Conservation (phyloP, 1,284 basidiomycete genomes). For the Cutaneotrichosporon dermatis region DNA sequence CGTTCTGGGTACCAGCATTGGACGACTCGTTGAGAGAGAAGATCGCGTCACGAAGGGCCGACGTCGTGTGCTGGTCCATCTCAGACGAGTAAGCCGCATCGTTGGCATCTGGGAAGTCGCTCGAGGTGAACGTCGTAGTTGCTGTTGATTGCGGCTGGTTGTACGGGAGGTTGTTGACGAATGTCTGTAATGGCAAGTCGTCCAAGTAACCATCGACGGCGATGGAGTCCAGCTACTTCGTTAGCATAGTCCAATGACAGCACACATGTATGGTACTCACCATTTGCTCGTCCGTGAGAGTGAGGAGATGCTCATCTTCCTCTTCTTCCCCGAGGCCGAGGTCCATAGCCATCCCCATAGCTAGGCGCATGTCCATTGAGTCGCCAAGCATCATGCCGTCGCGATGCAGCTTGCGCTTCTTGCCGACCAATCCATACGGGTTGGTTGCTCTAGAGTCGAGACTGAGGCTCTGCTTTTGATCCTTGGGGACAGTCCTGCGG, state of each 20-base stretch:
- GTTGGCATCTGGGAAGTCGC: slow-evolving; percentile 30
- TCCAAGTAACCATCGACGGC: slow-evolving; percentile 48
- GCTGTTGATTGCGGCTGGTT: slow-evolving; percentile 20
- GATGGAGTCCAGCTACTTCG: slow-evolving; percentile 40
- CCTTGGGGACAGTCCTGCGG: slow-evolving; percentile 44
- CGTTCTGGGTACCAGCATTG: slow-evolving; percentile 19
- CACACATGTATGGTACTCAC: slow-evolving; percentile 21
- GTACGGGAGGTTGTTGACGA: slow-evolving; percentile 44
- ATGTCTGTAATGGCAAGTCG: slow-evolving; percentile 43
- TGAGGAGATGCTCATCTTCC: slow-evolving; percentile 42
- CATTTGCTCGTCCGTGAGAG: slow-evolving; percentile 45
- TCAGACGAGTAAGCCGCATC: slow-evolving; percentile 36
- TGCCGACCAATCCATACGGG: slow-evolving; percentile 13
- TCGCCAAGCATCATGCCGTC: slow-evolving; percentile 28
- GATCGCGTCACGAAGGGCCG: slow-evolving; percentile 46
- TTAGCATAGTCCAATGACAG: neutral
- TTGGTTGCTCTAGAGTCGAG: slow-evolving; percentile 14
- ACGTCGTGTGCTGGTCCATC: slow-evolving; percentile 48
- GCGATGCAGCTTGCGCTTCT: slow-evolving; percentile 42
- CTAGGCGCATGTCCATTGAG: slow-evolving; percentile 43
- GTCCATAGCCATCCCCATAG: slow-evolving; percentile 47
- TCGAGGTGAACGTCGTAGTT: slow-evolving; percentile 22
- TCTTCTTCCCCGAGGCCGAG: slow-evolving; percentile 41
- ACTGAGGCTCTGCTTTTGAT: slow-evolving; percentile 29
- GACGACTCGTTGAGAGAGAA: slow-evolving; percentile 46